These are phyloP conservation scores for Daldinia bambusicola DNA, from an alignment of 495 filamentous ascomycete species.

Conservation along the genomic window DNA sequence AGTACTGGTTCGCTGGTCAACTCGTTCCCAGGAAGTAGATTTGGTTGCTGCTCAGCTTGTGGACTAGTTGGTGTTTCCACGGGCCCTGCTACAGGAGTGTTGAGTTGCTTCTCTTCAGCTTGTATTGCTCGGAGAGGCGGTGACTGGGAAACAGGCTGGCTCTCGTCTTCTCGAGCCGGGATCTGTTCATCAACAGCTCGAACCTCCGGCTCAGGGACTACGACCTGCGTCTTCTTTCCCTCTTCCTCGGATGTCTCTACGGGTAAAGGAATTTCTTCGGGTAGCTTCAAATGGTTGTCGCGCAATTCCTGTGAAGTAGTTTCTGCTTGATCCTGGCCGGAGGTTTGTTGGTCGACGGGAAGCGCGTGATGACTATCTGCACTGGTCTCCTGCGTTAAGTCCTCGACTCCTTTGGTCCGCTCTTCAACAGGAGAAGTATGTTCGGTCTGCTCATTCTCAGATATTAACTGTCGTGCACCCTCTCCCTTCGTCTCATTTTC, in stretches of 20 bases:
- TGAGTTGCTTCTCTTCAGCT: conserved; percentile 12
- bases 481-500: conserved; percentile 39
- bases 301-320: conserved; percentile 8
- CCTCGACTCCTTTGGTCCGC: conserved; percentile 10
- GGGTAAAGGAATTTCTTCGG: conserved; percentile 23
- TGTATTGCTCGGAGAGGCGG: background rate
- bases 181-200: conserved; percentile 10
- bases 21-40: conserved; percentile 1
- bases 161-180: conserved; percentile 7
- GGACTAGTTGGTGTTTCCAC: conserved; percentile 11
- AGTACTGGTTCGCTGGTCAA: conserved; percentile 4
- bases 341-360: conserved; percentile 13
- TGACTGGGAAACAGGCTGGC: conserved; percentile 7
- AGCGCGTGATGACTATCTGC: conserved; percentile 15
- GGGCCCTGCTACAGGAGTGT: background rate
- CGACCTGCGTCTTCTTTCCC: conserved; percentile 27
- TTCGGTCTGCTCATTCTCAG: conserved; percentile 23
- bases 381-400: conserved; percentile 13
- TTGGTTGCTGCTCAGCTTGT: conserved; percentile 8
- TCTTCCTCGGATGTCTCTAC: conserved; percentile 45
- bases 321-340: conserved; percentile 28
- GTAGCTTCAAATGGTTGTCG: conserved; percentile 11
- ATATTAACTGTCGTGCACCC: conserved; percentile 15
- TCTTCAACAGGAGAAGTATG: conserved; percentile 22
- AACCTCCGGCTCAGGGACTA: conserved; percentile 10